phyloP scores from a whole-genome alignment of 306 rosid species.

The Trifolium pratense region DNA sequence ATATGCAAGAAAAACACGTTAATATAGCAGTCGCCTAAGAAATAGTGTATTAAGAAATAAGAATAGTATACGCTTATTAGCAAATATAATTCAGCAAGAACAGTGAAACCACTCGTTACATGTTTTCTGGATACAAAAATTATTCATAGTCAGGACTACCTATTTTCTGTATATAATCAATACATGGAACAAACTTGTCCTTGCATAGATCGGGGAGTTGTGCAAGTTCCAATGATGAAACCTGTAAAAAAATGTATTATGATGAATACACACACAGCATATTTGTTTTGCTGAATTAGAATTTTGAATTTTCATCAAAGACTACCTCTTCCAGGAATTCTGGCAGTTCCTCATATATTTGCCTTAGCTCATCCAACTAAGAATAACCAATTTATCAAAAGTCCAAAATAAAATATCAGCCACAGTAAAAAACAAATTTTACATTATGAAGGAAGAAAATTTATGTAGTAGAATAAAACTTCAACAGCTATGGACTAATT shows the following conservation, averaged over 20 bases:
- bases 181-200: constrained; percentile 67
- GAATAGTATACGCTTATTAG: neutral
- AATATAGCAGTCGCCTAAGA: neutral
- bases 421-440: constrained; percentile 33
- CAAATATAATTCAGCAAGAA: constrained; percentile 34
- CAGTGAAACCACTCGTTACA: constrained; percentile 20
- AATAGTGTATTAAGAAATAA: neutral
- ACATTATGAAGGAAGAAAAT: constrained; percentile 35
- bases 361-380: constrained; percentile 97
- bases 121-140: constrained; percentile 22
- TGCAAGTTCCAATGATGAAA: constrained; percentile 72
- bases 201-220: constrained; percentile 64
- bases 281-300: constrained; percentile 31
- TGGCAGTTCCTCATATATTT: constrained; percentile 92
- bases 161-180: constrained; percentile 88
- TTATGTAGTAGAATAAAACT: constrained; percentile 5
- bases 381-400: constrained; percentile 40
- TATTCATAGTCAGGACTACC: constrained; percentile 56
- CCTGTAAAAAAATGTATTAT: constrained; percentile 55
- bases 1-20: constrained; percentile 12
- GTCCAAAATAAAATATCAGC: constrained; percentile 27
- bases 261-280: constrained; percentile 36
- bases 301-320: constrained; percentile 43
- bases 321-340: constrained; percentile 87
- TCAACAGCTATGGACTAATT: constrained; percentile 27